Evolutionary conservation across 352 stramenopile genomes (phyloP), one percentile per base, ranked within the genome.

Genomic region (Pythium monospermum): DNA sequence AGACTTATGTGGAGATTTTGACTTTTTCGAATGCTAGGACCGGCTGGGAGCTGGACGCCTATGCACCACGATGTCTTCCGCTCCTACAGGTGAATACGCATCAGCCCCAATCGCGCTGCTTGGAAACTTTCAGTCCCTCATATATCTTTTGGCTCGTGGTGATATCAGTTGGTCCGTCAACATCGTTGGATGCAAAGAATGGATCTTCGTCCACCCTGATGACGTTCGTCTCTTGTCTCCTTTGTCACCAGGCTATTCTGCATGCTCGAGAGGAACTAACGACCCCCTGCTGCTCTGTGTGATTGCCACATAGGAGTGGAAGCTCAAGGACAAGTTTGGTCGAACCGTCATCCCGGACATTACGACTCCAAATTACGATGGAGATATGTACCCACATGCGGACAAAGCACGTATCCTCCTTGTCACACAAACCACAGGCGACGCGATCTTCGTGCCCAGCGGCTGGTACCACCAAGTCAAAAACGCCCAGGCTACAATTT

Each of bases 121-220:
- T n/a, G n/a, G n/a, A n/a, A n/a, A n/a, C n/a, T n/a, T n/a, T n/a
- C n/a, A n/a, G n/a, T n/a, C n/a, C n/a, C n/a, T n/a, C n/a, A n/a
- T n/a, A n/a, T n/a, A n/a, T n/a, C n/a, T n/a, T n/a, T n/a, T n/a
- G n/a, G n/a, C n/a, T n/a, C n/a, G n/a, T n/a, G n/a, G n/a, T n/a
- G n/a, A n/a, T n/a, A n/a, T n/a, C n/a, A 94, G 92, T 33, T 99
- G 96, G 96, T 98, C 87, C 5, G 95, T 94, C 43, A 99, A 99
- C 66, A 80, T 99, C 27, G 74, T 75, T 28, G 96, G 96, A 3
- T 78, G 64, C 19, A 99, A 99, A 70, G 55, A 91, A 53, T 99
- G 96, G 96, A 62, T 91, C 26, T 82, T 97, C 33, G 85, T 91
- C 33, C 72, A 83, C 36, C 83, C 85, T 1, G 69, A 90, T 26